Evolutionary conservation across 108 stramenopile genomes (phyloP).

Genomic region (Skeletonema menzelii): DNA sequence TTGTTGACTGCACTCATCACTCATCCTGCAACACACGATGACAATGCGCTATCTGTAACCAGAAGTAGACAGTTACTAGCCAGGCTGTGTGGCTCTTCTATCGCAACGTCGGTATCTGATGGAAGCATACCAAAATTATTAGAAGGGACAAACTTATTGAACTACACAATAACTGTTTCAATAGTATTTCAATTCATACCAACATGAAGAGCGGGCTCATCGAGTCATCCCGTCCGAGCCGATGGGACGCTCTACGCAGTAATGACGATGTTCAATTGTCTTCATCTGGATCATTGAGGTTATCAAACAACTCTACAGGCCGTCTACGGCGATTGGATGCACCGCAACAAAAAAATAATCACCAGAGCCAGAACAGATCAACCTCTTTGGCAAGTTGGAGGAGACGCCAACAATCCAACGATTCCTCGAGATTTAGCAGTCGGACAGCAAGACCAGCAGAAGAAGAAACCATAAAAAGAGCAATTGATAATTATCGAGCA

Average conservation of each 20-base stretch:
- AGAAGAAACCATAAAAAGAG: not conserved
- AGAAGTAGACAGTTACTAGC: too few species aligned
- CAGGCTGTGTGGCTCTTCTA: too few species aligned
- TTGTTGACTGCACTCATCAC: too few species aligned
- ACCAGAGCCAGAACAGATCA: not conserved
- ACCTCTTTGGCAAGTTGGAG: not conserved
- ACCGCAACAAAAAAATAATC: not conserved
- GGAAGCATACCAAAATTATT: too few species aligned
- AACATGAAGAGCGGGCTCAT: not conserved
- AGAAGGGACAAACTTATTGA: too few species aligned
- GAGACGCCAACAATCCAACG: not conserved
- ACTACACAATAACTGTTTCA: too few species aligned
- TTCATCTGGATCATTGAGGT: not conserved
- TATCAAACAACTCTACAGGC: not conserved
- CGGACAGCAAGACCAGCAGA: not conserved
- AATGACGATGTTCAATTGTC: not conserved
- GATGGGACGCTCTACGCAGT: constrained; percentile 11
- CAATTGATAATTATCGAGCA: not conserved
- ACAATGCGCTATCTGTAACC: too few species aligned
- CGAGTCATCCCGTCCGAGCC: not conserved
- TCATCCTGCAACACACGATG: too few species aligned
- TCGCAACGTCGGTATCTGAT: too few species aligned
- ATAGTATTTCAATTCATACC: not conserved
- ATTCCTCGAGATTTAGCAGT: not conserved
- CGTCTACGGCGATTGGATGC: not conserved